phyloP scores from a whole-genome alignment of 345 rosid genomes.

The Euphorbia tirucalli region DNA sequence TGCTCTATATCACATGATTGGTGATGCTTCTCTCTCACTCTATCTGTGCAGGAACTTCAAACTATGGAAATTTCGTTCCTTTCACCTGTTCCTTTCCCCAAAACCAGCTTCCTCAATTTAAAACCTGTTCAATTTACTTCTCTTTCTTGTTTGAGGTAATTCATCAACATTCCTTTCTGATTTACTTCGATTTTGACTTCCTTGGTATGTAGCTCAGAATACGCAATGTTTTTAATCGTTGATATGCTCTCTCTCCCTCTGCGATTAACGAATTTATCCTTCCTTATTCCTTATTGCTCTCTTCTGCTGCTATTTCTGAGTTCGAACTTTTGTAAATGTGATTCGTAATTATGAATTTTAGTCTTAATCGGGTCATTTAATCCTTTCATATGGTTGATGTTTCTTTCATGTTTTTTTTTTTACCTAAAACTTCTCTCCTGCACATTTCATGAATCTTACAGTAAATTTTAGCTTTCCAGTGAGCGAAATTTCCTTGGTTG shows the following conservation, averaged over 20 bases:
- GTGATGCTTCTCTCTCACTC: background rate
- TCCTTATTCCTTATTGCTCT: too few species aligned
- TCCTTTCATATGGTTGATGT: background rate
- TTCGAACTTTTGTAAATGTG: too few species aligned
- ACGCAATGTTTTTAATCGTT: background rate
- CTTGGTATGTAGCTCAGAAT: background rate
- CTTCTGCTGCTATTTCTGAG: too few species aligned
- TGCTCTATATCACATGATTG: background rate
- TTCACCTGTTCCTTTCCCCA: conserved; percentile 19
- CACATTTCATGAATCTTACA: background rate
- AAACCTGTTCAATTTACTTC: conserved; percentile 17
- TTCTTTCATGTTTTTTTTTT: background rate
- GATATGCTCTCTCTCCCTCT: background rate
- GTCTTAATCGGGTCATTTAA: too few species aligned
- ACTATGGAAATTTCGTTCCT: conserved; percentile 31
- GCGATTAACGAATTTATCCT: too few species aligned
- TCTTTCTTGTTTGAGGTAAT: conserved; percentile 27
- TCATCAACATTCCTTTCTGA: background rate
- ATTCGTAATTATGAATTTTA: too few species aligned
- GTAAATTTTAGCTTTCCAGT: background rate
- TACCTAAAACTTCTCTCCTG: background rate
- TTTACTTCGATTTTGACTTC: background rate
- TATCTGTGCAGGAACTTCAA: background rate
- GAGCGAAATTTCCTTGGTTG: background rate
- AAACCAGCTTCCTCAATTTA: background rate